phyloP scores from a whole-genome alignment of 257 asterid genomes.

The Verbena officinalis region DNA sequence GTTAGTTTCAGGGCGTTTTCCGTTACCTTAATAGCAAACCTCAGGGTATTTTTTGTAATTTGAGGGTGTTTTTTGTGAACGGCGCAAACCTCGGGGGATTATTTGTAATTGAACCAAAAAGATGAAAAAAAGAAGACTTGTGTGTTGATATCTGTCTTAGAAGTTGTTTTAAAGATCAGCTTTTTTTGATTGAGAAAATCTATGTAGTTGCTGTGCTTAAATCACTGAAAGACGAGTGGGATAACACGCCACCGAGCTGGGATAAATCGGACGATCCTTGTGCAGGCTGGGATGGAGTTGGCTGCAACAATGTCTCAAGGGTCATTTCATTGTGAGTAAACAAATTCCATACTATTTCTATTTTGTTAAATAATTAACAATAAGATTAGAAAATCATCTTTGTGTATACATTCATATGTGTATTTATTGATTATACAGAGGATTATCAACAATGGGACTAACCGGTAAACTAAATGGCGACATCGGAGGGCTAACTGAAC shows the following conservation, averaged over 20 bases:
- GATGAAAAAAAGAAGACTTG: too few relatives aligned
- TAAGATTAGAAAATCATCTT: too few relatives aligned
- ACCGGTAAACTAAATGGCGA: slow-evolving; percentile 77
- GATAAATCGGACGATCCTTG: slow-evolving; percentile 80
- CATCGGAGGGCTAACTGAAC: slow-evolving; percentile 78
- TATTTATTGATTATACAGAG: slow-evolving; percentile 45
- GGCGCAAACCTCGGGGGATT: too few relatives aligned
- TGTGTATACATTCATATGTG: background rate
- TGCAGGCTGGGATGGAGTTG: slow-evolving; percentile 77
- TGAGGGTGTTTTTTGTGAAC: too few relatives aligned
- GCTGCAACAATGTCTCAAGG: slow-evolving; percentile 65
- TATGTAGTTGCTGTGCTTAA: slow-evolving; percentile 60
- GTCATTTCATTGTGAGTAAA: slow-evolving; percentile 71
- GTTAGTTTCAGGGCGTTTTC: too few relatives aligned
- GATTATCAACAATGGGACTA: slow-evolving; percentile 84
- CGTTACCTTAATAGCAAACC: too few relatives aligned
- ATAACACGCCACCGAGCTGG: slow-evolving; percentile 81
- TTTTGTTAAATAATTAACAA: background rate
- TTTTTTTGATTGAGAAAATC: background rate
- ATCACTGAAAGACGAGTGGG: slow-evolving; percentile 81
- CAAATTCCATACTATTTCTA: too few relatives aligned
- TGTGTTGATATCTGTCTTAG: background rate
- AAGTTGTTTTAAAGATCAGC: background rate
- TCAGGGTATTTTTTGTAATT: too few relatives aligned
- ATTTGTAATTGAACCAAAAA: too few relatives aligned